Percentiles rank a stretch among this genome's conserved stretches.
phyloP scores from a whole-genome alignment of 139 green algal species.

The Klebsormidium nitens region DNA sequence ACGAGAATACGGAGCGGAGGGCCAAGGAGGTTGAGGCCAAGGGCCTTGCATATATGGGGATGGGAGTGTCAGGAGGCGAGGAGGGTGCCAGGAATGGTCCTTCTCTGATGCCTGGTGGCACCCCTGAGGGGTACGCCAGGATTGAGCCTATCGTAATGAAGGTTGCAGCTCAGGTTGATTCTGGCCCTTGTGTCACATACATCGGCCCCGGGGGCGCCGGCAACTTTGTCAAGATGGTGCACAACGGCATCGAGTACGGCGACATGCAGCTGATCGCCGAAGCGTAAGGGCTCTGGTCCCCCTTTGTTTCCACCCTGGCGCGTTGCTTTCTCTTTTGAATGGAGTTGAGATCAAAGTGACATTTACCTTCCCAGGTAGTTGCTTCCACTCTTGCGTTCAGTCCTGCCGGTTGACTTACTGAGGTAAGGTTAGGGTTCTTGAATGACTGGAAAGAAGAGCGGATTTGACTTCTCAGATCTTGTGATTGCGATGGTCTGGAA shows the following conservation, averaged over 20 bases:
- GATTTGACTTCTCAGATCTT: no score
- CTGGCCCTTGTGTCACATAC: conserved; percentile 91
- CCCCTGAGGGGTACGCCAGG: conserved; percentile 70
- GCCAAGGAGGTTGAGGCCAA: conserved; percentile 65
- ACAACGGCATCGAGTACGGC: conserved; percentile 99
- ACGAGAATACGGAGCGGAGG: conserved; percentile 97
- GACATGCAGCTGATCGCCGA: conserved; percentile 99
- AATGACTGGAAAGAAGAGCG: no score
- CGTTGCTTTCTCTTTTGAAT: no score
- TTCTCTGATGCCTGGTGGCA: conserved; percentile 97
- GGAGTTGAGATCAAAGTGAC: no score
- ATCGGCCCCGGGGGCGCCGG: conserved; percentile 80
- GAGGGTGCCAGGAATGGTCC: conserved; percentile 87
- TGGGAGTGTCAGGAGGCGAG: conserved; percentile 97
- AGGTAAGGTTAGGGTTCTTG: no score
- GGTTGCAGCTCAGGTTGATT: conserved; percentile 92
- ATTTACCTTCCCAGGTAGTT: no score
- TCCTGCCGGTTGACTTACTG: no score
- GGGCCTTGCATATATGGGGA: conserved; percentile 92
- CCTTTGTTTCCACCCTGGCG: background rate
- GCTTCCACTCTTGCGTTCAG: no score
- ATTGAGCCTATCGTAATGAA: conserved; percentile 87
- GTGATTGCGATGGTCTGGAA: no score
- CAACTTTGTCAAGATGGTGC: conserved; percentile 99
- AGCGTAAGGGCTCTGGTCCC: conserved; percentile 23